Base-by-base conservation (phyloP, 257 asterid genomes). In the Anisodus tanguticus region DNA sequence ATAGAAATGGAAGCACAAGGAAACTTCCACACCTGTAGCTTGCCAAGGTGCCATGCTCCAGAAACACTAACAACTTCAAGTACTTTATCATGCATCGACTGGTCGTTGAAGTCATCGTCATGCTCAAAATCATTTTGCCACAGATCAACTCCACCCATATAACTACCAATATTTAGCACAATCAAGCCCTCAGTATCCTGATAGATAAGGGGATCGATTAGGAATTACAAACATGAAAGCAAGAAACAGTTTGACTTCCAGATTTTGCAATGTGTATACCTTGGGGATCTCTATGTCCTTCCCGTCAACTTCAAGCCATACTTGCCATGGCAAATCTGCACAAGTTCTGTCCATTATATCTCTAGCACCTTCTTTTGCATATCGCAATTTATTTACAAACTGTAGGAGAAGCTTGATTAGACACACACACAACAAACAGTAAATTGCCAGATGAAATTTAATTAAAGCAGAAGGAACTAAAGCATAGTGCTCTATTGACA, bases 41-140 rank as follows among this genome's bases (percentile, higher is more conserved):
- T 94, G 86, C 98, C 98, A 47, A 94, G 97, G 89, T 94, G 98
- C 98, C 98, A 94, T 81, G 97, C 92, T 83, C 98, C 98, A 74
- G 96, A 87, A 81, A 94, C 94, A 64, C 95, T 91, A 47, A 93
- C 98, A 86, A 94, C 98, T 90, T 94, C 98, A 83, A 94, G 98
- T 88, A 88, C 88, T 84, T 94, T 92, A 88, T 94, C 98, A 87
- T 94, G 98, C 91, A 93, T 91, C 83, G 79, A 92, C 82, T 94
- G 98, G 86, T 91, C 93, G 85, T 87, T 86, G 88, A 93, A 94
- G 85, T 87, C 87, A 87, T 94, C 97, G 76, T 93, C 92, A 72
- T 93, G 94, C 83, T 93, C 97, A 12, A 87, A 87, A 86, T 94
- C 96, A 63, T 94, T 93, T 89, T 94, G 97, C 98, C 98, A 94